Base-by-base conservation (phyloP, 2,329 filamentous ascomycete species). In the Aspergillus vadensis region DNA sequence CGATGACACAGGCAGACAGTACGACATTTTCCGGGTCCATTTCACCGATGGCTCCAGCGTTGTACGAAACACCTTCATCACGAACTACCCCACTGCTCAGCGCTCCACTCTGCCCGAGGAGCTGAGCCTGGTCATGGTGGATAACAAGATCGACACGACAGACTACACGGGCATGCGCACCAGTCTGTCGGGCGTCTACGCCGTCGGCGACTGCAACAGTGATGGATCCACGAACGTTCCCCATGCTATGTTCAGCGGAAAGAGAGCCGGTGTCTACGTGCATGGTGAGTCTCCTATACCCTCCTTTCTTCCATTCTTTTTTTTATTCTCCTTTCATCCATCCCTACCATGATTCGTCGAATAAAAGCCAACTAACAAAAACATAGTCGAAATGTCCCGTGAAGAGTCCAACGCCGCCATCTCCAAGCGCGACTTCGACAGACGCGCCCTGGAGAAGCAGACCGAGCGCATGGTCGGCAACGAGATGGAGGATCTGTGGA, bases 181-280 rank as follows among this genome's bases (percentile, higher is more conserved):
- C 0, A 87, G 81, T 55, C 67, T 86, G 4, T 68, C 74, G 0
- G 84, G 85, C 1, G 80, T 87, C 0, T 88, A 82, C 65, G 85
- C 83, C 5, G 72, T 88, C 19, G 86, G 86, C 0, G 86, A 88
- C 63, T 82, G 81, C 12, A 88, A 88, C 71, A 81, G 80, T 32
- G 85, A 87, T 56, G 82, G 82, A n/a, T 76, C 78, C 8, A 87
- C 85, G 3, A 88, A 88, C 63, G 81, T 88, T 0, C 85, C 85
- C 0, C 85, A 87, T 63, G 86, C 86, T 0, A 79, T 88, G 67
- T 88, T 78, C 67, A 83, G 76, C 12, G 86, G 85, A 2, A 88
- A 88, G 78, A 72, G 80, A 30, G 77, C 85, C 0, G 85, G 83
- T 5, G 85, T 88, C 1, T 85, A 74, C 52, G 60, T 86, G 4